phyloP scores from a whole-genome alignment of 1,284 basidiomycete genomes.

The Tylopilus sp. region DNA sequence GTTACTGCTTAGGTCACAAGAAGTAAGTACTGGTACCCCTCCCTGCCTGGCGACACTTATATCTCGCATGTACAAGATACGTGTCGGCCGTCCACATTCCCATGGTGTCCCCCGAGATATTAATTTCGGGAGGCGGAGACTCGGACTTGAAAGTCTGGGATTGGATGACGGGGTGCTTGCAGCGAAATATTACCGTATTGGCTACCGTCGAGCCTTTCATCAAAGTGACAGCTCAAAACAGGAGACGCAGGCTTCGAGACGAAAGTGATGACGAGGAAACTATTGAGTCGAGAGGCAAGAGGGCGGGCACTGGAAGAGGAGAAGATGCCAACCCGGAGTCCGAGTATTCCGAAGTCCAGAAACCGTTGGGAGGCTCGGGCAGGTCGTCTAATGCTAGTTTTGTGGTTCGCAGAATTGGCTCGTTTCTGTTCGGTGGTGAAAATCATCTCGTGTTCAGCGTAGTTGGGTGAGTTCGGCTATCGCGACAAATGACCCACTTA shows the following conservation, averaged over 20 bases:
- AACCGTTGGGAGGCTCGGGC: not conserved
- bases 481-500: not conserved
- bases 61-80: slow-evolving; percentile 49
- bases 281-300: slow-evolving; percentile 21
- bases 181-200: slow-evolving; percentile 51
- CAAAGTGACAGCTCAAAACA: slow-evolving; percentile 42
- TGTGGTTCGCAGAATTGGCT: slow-evolving; percentile 24
- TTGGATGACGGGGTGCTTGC: slow-evolving; percentile 59
- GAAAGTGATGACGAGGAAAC: slow-evolving; percentile 36
- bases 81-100: slow-evolving; percentile 78
- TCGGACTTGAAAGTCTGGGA: slow-evolving; percentile 73
- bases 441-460: slow-evolving; percentile 57
- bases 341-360: slow-evolving; percentile 1
- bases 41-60: slow-evolving; percentile 3
- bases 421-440: slow-evolving; percentile 27
- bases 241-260: slow-evolving; percentile 33
- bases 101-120: slow-evolving; percentile 39
- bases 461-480: slow-evolving; percentile 49
- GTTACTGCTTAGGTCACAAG: slow-evolving; percentile 77
- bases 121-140: slow-evolving; percentile 89
- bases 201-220: slow-evolving; percentile 60
- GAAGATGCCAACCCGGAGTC: slow-evolving; percentile 12
- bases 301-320: slow-evolving; percentile 25
- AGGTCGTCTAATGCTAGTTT: slow-evolving; percentile 34
- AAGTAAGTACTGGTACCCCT: slow-evolving; percentile 50